Base-by-base conservation (phyloP, 1,284 basidiomycete species). In the Taiwanofungus camphoratus region DNA sequence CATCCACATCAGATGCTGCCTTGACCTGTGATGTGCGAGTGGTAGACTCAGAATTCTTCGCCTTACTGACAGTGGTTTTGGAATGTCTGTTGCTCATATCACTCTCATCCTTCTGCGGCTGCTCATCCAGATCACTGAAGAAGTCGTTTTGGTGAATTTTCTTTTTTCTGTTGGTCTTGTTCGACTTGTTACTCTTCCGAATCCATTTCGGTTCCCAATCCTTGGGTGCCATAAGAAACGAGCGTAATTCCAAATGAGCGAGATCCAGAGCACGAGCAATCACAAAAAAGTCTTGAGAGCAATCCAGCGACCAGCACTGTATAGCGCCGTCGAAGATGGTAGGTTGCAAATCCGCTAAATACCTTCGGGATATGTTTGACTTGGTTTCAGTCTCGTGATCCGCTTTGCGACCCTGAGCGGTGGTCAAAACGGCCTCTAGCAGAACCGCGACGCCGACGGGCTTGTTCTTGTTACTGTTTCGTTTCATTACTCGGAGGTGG, bases 1-100 rank as follows among this genome's bases (percentile, higher is more conserved):
- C 59, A 44, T 69, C 62, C 34, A 67, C 56, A 40, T 63, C 53
- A 5, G 53, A 26, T 5, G 39, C 35, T 20, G 49, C 41, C 33
- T 37, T 45, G 16, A 49, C 36, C 35, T 57, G 47, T 36, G 49
- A 51, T 41, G 57, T 59, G 16, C 46, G 53, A 40, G 51, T 55
- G 43, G 49, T 55, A 43, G 49, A 54, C 39, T 59, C 58, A 33
- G 44, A 2, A 13, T 58, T 56, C 31, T 56, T 56, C 31, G 36
- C 53, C 54, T 55, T 60, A 43, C 50, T 49, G 36, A 30, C 47
- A 11, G 46, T 46, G 4, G 46, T 36, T 35, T 56, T 55, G 44
- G 38, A 22, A 9, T 29, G 41, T 9, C 48, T 34, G 12, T 49
- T n/a, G 37, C 16, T 19, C 4, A 23, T 26, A 18, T 33, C n/a